phyloP scores from a whole-genome alignment of 345 rosid genomes.

The Sonneratia alba region DNA sequence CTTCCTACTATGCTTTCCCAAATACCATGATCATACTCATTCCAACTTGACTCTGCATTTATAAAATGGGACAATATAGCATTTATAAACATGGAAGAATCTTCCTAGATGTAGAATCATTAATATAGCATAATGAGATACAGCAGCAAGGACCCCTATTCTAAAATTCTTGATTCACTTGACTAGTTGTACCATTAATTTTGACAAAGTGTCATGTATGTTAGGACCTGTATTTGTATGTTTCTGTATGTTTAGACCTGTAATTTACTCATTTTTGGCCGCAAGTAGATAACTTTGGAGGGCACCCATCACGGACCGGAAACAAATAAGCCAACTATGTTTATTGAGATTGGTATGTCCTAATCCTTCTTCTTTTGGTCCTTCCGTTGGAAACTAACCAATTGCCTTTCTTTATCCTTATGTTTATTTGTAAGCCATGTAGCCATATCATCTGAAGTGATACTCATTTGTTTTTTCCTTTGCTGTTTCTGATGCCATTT shows the following conservation, averaged over 20 bases:
- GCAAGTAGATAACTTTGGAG: conserved; percentile 71
- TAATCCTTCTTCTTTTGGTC: not conserved
- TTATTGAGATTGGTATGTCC: conserved; percentile 71
- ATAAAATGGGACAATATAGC: not conserved
- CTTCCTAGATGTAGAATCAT: not conserved
- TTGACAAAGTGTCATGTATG: not conserved
- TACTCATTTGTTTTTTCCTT: not conserved
- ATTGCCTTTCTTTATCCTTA: not conserved
- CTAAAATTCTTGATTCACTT: not conserved
- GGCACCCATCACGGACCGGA: conserved; percentile 91
- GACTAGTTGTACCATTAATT: not conserved
- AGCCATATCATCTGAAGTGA: not conserved
- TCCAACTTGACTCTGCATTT: not conserved
- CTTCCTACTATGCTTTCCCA: not conserved
- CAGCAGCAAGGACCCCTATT: not conserved
- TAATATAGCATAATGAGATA: not conserved
- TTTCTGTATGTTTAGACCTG: not conserved
- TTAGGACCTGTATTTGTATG: not conserved
- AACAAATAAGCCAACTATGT: conserved; percentile 78
- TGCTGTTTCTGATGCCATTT: not conserved
- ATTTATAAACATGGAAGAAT: not conserved
- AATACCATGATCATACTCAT: not conserved
- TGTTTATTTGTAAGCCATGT: not conserved
- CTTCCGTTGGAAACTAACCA: not conserved
- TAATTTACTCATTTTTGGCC: not conserved